These are phyloP conservation scores for Pleoardoris graminearum DNA, from an alignment of 2,329 filamentous ascomycete species.

Conservation along the genomic window DNA sequence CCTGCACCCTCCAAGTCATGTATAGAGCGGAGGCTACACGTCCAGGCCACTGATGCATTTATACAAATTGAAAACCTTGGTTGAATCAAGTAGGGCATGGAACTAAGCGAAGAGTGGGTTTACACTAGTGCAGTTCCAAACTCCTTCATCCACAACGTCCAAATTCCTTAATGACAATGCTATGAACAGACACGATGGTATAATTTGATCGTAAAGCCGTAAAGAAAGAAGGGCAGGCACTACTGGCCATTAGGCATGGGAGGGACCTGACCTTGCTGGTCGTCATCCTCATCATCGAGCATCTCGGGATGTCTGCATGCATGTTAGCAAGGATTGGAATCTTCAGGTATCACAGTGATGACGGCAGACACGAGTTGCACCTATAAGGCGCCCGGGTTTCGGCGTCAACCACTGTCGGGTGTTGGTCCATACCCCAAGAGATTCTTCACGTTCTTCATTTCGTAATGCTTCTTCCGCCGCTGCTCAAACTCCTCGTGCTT, in stretches of 20 bases:
- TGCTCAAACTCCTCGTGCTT: slow-evolving; percentile 93
- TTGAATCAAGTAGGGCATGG: neutral
- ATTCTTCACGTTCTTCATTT: slow-evolving; percentile 94
- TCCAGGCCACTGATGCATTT: neutral
- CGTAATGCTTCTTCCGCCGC: slow-evolving; percentile 94
- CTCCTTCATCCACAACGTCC: neutral
- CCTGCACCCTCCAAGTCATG: no score
- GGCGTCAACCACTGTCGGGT: no score
- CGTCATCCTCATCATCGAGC: slow-evolving; percentile 30
- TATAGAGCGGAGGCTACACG: neutral
- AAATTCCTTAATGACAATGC: neutral
- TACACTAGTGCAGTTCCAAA: neutral
- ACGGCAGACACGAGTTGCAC: no score
- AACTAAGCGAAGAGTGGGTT: neutral
- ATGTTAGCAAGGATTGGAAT: slow-evolving; percentile 14
- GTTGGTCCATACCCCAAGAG: slow-evolving; percentile 78
- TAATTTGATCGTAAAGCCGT: neutral
- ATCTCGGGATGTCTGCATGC: slow-evolving; percentile 26
- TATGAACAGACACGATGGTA: neutral
- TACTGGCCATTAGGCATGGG: slow-evolving; percentile 28
- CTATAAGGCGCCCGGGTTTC: no score
- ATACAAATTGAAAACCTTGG: neutral
- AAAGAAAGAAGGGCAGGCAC: neutral
- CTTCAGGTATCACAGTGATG: no score
- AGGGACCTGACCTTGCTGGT: slow-evolving; percentile 13